Evolutionary conservation across 495 filamentous ascomycete species (phyloP).

Genomic region (Neurospora sp.): DNA sequence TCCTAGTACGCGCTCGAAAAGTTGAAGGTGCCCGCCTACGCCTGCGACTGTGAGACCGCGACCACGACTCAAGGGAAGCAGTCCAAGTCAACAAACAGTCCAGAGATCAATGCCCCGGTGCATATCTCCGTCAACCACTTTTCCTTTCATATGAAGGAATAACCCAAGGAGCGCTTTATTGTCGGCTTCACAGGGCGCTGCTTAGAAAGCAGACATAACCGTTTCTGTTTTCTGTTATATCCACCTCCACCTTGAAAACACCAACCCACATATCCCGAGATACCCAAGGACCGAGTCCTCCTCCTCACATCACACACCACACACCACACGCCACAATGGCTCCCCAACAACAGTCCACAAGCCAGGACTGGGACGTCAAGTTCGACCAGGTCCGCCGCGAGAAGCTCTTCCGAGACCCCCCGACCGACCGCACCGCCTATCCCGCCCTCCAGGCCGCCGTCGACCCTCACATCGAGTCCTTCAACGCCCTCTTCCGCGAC

Average conservation of each 20-base stretch:
- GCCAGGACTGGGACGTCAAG: constrained; percentile 65
- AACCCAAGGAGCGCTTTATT: neutral
- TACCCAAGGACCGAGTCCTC: neutral
- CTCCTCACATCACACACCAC: neutral
- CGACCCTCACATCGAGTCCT: constrained; percentile 84
- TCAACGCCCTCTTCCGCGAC: constrained; percentile 80
- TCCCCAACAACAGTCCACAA: constrained; percentile 27
- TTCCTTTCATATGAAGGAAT: neutral
- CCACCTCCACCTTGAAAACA: neutral
- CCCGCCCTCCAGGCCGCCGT: constrained; percentile 75
- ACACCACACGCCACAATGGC: constrained; percentile 40
- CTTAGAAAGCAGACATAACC: neutral
- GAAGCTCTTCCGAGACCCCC: constrained; percentile 77
- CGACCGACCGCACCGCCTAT: constrained; percentile 77
- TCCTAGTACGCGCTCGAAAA: neutral
- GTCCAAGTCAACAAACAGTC: neutral
- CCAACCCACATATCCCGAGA: neutral
- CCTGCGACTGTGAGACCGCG: neutral
- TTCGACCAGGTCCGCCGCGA: constrained; percentile 77
- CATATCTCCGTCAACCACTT: neutral
- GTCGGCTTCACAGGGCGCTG: neutral
- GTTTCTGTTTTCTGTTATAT: neutral
- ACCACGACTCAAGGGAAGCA: neutral
- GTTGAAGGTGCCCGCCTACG: neutral
- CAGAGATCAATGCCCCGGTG: neutral